Conservation (phyloP, 768 basidiomycete genomes). For the Lactarius pseudohatsudake region DNA sequence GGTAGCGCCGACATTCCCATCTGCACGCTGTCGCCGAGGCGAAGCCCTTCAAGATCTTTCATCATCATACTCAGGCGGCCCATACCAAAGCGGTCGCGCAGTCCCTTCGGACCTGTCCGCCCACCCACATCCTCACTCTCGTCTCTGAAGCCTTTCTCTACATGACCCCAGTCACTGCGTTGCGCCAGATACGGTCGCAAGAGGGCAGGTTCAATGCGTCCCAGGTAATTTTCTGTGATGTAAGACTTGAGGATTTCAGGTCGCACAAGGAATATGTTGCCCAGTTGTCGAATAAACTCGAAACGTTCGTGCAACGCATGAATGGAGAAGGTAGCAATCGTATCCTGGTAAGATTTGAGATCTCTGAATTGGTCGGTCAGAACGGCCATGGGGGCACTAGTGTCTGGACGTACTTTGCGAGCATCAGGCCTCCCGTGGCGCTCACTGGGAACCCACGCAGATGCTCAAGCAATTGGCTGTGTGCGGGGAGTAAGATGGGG, state of each 20-base stretch:
- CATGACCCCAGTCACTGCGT: constrained; percentile 87
- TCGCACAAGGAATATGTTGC: constrained; percentile 94
- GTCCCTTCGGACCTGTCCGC: constrained; percentile 49
- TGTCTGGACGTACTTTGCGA: constrained; percentile 74
- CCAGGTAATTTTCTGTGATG: constrained; percentile 91
- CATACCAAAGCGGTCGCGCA: constrained; percentile 61
- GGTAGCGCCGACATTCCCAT: constrained; percentile 60
- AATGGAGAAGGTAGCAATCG: constrained; percentile 76
- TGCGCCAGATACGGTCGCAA: constrained; percentile 89
- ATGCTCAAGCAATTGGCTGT: constrained; percentile 88
- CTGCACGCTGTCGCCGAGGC: constrained; percentile 51
- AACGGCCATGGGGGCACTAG: not conserved
- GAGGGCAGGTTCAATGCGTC: constrained; percentile 82
- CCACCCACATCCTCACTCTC: constrained; percentile 43
- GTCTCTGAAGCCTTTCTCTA: constrained; percentile 69
- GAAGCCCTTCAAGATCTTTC: constrained; percentile 78
- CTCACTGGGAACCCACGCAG: constrained; percentile 95
- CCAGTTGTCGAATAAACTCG: constrained; percentile 96
- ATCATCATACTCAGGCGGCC: constrained; percentile 80
- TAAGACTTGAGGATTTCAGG: constrained; percentile 95
- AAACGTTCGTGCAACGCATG: constrained; percentile 89
- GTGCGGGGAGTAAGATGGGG: constrained; percentile 5
- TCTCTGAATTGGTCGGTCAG: constrained; percentile 55
- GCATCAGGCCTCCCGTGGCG: constrained; percentile 95
- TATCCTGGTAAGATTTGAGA: constrained; percentile 94